phyloP scores from a whole-genome alignment of 306 rosid genomes.

The Begonia masoniana region DNA sequence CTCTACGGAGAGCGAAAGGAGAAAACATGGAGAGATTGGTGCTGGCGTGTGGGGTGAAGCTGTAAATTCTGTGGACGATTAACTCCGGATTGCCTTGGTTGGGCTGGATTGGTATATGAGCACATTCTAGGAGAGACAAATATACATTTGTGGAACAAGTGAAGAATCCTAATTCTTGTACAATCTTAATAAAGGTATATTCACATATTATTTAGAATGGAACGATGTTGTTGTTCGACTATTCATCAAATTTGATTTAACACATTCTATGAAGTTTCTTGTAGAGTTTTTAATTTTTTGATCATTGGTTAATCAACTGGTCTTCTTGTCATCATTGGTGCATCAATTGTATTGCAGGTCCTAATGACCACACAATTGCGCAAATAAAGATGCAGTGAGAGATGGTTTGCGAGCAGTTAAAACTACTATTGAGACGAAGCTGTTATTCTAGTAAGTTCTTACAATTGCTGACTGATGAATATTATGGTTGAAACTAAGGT shows the following conservation, averaged over 20 bases:
- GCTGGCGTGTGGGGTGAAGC: constrained; percentile 99
- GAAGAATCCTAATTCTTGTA: constrained; percentile 87
- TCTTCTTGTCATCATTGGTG: constrained; percentile 8
- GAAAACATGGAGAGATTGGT: constrained; percentile 98
- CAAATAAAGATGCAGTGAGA: constrained; percentile 98
- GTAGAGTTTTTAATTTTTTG: neutral
- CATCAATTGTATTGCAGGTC: constrained; percentile 59
- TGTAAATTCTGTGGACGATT: constrained; percentile 81
- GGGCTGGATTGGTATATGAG: constrained; percentile 98
- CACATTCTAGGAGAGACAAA: constrained; percentile 93
- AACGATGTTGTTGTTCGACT: too few relatives aligned
- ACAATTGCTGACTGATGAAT: too few relatives aligned
- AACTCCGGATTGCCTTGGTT: constrained; percentile 84
- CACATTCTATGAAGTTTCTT: too few relatives aligned
- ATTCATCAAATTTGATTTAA: too few relatives aligned
- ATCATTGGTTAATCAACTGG: neutral
- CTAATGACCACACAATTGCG: constrained; percentile 95
- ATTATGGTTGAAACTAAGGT: too few relatives aligned
- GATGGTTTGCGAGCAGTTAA: constrained; percentile 95
- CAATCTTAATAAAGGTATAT: constrained; percentile 83
- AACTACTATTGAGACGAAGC: constrained; percentile 95
- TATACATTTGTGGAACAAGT: constrained; percentile 90
- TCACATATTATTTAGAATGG: too few relatives aligned
- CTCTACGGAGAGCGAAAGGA: constrained; percentile 91
- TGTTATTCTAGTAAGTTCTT: constrained; percentile 49